Conservation (phyloP, 2,329 filamentous ascomycete genomes). For the Lachnellula cervina region DNA sequence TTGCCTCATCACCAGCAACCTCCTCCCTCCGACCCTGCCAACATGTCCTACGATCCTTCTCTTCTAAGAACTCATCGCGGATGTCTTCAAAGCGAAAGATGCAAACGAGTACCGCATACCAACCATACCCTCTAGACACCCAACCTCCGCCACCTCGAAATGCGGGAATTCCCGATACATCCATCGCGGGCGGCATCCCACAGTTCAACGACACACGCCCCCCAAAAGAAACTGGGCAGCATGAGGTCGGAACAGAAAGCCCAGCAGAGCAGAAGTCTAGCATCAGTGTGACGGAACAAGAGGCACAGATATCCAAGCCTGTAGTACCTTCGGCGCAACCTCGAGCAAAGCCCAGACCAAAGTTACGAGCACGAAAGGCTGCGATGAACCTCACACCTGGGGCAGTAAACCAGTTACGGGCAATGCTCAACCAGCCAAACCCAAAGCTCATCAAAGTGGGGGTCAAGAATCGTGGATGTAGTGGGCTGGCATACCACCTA, state of each 20-base stretch:
- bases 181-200: conserved; percentile 47
- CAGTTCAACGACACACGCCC: conserved; percentile 42
- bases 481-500: conserved; percentile 85
- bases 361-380: conserved; percentile 78
- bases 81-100: conserved; percentile 55
- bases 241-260: conserved; percentile 18
- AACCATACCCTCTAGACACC: conserved; percentile 52
- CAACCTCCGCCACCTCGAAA: conserved; percentile 52
- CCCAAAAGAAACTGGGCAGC: conserved; percentile 36
- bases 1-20: conserved; percentile 25
- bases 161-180: conserved; percentile 53
- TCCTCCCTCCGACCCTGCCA: conserved; percentile 36
- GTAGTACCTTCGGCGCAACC: conserved; percentile 33
- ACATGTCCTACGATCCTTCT: conserved; percentile 42
- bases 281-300: conserved; percentile 53
- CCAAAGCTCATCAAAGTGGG: conserved; percentile 93
- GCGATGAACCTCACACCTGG: conserved; percentile 80
- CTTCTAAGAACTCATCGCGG: conserved; percentile 37
- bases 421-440: conserved; percentile 75
- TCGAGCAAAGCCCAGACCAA: conserved; percentile 52
- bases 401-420: conserved; percentile 73
- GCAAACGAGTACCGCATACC: conserved; percentile 61
- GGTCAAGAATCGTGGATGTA: conserved; percentile 90
- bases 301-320: conserved; percentile 62
- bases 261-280: conserved; percentile 31